Evolutionary conservation across 768 basidiomycete species (phyloP), one percentile per base, ranked within the genome.

Genomic region (Hericium rajendrae): DNA sequence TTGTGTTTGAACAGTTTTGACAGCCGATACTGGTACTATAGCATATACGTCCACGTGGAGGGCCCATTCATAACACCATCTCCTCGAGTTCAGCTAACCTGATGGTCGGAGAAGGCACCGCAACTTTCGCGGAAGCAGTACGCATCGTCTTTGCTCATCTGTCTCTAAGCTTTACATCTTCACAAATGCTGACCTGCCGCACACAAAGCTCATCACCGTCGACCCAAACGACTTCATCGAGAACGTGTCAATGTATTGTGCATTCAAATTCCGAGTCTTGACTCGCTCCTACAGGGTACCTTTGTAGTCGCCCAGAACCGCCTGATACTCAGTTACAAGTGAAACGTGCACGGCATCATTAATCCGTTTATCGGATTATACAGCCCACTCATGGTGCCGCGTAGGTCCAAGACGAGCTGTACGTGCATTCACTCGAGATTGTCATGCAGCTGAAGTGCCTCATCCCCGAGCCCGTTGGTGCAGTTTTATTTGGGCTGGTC

Each of bases 371-470:
- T n/a, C n/a, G n/a, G n/a, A n/a, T n/a, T n/a, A 1, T 54, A 12
- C 32, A 48, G 15, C 28, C 20, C 13, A 16, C 15, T 46, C 18
- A 6, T 10, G 15, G n/a, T n/a, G 4, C 12, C 24, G 48, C n/a
- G 20, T 57, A 85, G 86, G 86, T 91, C 65, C 85, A 83, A 58
- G 88, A 91, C 64, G 86, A 90, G 69, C 75, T 92, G 37, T 87
- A 89, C 68, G 67, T 93, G 46, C 84, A 88, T 70, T 72, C 60
- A 50, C 62, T 79, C 38, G 71, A 77, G 50, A 67, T 69, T 6
- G 89, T 89, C 28, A 63, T 73, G 60, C 75, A 72, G 51, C 60
- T 86, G 53, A 67, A 69, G 18, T 84, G 83, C 13, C 68, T 92
- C 22, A 84, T 78, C 4, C 69, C 77, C 13, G 81, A 85, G 53